Evolutionary conservation across 1,139 yeast species (phyloP), one percentile per base, ranked within the genome.

Genomic region (Scheffersomyces illinoinensis): DNA sequence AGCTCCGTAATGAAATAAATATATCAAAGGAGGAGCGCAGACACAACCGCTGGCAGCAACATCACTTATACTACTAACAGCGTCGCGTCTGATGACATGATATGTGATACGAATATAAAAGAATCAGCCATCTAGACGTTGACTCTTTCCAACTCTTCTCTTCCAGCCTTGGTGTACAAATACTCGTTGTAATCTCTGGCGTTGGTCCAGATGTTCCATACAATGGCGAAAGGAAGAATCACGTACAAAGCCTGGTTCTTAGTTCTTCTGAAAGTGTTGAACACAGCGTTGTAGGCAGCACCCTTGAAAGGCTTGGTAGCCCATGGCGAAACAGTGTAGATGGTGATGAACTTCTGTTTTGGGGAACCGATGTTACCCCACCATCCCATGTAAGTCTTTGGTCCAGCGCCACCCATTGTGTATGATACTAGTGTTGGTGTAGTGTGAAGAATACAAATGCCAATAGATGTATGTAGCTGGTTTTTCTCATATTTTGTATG

Each of bases 91-190:
- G 43, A 12, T 33, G 43, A 33, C 43, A 33, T 33, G 43, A 17
- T 12, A 33, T 33, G 43, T 33, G 43, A 33, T 33, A 33, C 14
- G 54, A 46, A 53, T 56, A 54, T 58, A 49, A 21, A 49, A 52
- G n/a, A 51, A 21, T 7, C 17, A 39, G 17, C 19, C 52, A 56
- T 57, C 76, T 82, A 88, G 70, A 85, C 91, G 75, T 88, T 88
- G 69, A 87, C 93, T 77, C 86, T 88, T 77, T 85, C 93, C 76
- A 93, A 85, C 74, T 92, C 97, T 82, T 89, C 95, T 83, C 95
- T 92, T 76, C 99, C 99, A 65, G 90, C 98, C 85, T 95, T 95
- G 79, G 98, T 93, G 86, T 95, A 95, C 77, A 95, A 86, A 87
- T 84, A 93, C 75, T 89, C 95, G 79, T 95, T 95, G 86, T 93